These are phyloP conservation scores for Tulasnella sp. DNA, from an alignment of 768 basidiomycete genomes.

Conservation along the genomic window DNA sequence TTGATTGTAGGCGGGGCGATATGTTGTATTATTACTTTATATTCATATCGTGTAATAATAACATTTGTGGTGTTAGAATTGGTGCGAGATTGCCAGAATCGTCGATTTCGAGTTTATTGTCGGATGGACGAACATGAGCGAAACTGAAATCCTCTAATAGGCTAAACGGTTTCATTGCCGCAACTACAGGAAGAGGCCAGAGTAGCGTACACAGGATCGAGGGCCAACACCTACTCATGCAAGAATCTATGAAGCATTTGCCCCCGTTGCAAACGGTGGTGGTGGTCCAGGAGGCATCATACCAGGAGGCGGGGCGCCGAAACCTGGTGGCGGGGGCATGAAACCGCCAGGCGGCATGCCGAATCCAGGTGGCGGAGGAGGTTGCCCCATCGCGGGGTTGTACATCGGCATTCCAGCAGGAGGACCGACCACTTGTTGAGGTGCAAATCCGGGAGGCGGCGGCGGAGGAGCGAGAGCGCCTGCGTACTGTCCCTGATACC, in stretches of 20 bases:
- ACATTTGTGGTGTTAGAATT: neutral
- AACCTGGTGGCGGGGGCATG: constrained; percentile 57
- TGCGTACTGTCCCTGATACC: constrained; percentile 88
- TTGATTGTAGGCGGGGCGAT: neutral
- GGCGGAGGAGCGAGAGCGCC: constrained; percentile 74
- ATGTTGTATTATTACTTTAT: neutral
- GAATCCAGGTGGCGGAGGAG: constrained; percentile 11
- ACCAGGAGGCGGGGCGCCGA: constrained; percentile 28
- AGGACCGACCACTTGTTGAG: constrained; percentile 44
- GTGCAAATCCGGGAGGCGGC: constrained; percentile 68
- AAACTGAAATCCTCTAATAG: too few relatives aligned
- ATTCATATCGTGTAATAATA: neutral
- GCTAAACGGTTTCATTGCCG: neutral
- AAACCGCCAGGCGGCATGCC: constrained; percentile 20
- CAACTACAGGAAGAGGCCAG: neutral
- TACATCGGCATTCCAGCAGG: constrained; percentile 17
- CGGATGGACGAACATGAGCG: too few relatives aligned
- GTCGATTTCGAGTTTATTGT: too few relatives aligned
- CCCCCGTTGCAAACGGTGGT: constrained; percentile 4
- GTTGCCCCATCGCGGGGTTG: constrained; percentile 6
- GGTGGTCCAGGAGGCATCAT: constrained; percentile 26
- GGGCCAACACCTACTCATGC: neutral
- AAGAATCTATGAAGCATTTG: neutral
- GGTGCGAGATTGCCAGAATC: neutral
- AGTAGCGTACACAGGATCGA: neutral